These are phyloP conservation scores for Medicago lupulina DNA, from an alignment of 306 rosid species.

Conservation along the genomic window DNA sequence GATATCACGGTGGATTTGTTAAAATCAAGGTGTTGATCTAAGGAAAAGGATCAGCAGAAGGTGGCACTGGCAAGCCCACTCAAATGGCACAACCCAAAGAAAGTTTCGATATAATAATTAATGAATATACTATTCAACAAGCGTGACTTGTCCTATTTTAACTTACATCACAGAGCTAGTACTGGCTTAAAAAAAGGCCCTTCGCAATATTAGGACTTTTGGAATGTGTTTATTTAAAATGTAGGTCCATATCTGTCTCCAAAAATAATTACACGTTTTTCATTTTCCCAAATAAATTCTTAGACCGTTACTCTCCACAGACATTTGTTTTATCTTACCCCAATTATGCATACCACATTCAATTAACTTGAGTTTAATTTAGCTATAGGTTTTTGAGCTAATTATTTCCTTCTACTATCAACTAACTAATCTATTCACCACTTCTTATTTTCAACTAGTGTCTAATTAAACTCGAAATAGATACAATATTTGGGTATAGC, in stretches of 20 bases:
- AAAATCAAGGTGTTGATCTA: no score
- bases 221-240: conserved; percentile 18
- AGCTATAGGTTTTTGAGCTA: no score
- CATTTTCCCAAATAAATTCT: neutral
- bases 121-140: conserved; percentile 12
- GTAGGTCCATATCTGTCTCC: conserved; percentile 27
- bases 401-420: no score
- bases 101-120: conserved; percentile 8
- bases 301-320: conserved; percentile 17
- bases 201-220: conserved; percentile 34
- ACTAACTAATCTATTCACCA: no score
- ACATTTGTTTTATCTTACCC: conserved; percentile 5
- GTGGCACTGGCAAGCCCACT: conserved; percentile 19
- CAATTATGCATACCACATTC: neutral
- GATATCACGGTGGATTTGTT: no score
- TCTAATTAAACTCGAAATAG: no score
- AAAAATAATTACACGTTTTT: conserved; percentile 13
- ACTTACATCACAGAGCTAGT: conserved; percentile 37
- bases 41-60: neutral
- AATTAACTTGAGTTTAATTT: no score
- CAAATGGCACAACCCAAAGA: conserved; percentile 1
- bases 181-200: conserved; percentile 30
- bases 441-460: no score
- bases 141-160: conserved; percentile 37
- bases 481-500: no score